Percentiles rank a stretch among this genome's conserved stretches.
Conservation (phyloP, 208 protist genomes). For the Herpetomonas samuelpessoai region DNA sequence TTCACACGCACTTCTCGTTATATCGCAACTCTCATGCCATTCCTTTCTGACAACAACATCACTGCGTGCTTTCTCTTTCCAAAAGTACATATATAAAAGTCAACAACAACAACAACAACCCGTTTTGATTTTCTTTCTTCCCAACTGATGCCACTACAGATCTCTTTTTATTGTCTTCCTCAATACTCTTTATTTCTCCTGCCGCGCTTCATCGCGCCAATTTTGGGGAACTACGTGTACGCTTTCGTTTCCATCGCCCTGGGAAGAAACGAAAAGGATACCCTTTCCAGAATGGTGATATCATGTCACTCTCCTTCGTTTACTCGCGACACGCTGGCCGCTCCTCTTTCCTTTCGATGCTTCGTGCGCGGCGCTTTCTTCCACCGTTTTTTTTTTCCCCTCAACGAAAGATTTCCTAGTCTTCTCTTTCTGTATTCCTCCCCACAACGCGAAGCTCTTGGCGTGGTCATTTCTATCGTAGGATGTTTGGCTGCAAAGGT, state of each 20-base stretch:
- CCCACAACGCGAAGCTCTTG: no score
- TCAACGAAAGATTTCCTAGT: conserved; percentile 6
- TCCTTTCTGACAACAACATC: no score
- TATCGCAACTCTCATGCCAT: no score
- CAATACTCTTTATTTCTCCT: no score
- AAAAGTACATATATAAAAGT: no score
- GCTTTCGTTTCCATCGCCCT: not conserved
- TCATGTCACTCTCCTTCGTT: conserved; percentile 5
- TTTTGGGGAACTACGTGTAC: not conserved
- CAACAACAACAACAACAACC: no score
- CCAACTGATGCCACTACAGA: not conserved
- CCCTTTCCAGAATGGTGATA: no score
- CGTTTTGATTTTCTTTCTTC: conserved; percentile 15
- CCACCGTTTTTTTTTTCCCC: conserved; percentile 2
- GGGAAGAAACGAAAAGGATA: no score
- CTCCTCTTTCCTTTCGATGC: not conserved
- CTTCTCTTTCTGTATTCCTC: conserved; percentile 6
- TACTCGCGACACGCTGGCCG: conserved; percentile 4
- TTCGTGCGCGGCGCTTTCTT: not conserved
- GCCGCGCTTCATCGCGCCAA: not conserved
- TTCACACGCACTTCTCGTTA: no score
- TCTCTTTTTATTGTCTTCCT: conserved; percentile 3
- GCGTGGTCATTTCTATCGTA: no score
- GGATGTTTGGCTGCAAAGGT: no score
- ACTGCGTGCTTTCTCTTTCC: no score